A percentile compares a stretch with the other conserved stretches of the same genome.
phyloP scores from a whole-genome alignment of 2,329 filamentous ascomycete species.

The Botrytis porri region DNA sequence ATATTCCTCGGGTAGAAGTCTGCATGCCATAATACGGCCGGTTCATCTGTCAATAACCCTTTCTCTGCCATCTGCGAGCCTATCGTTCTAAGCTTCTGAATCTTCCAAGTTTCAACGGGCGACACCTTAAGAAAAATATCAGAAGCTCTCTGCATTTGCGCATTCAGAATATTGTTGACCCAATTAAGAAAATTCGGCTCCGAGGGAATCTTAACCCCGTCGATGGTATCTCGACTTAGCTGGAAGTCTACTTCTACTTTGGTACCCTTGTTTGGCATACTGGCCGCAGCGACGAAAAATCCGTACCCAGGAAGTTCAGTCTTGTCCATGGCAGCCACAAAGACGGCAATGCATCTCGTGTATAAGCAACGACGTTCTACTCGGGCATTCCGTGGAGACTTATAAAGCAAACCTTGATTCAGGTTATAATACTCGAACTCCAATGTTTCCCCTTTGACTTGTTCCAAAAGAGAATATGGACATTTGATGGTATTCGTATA shows the following conservation, averaged over 20 bases:
- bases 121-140: background rate
- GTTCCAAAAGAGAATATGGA: background rate
- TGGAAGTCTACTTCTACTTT: background rate
- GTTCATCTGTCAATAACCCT: background rate
- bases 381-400: background rate
- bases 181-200: background rate
- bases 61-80: background rate
- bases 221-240: background rate
- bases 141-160: background rate
- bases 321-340: background rate
- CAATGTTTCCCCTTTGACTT: background rate
- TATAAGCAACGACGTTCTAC: background rate
- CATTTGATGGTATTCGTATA: background rate
- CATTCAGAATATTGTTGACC: background rate
- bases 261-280: background rate
- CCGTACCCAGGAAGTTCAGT: background rate
- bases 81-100: background rate
- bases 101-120: accelerated
- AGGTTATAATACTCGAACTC: background rate
- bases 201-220: background rate
- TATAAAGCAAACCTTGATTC: background rate
- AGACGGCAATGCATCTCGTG: background rate
- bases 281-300: accelerated
- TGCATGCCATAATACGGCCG: background rate
- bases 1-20: slow-evolving; percentile 7